A percentile compares a stretch with the other conserved stretches of the same genome.
Evolutionary conservation across 2,329 filamentous ascomycete species (phyloP).

Genomic region (Beauveria scarabaeidicola): DNA sequence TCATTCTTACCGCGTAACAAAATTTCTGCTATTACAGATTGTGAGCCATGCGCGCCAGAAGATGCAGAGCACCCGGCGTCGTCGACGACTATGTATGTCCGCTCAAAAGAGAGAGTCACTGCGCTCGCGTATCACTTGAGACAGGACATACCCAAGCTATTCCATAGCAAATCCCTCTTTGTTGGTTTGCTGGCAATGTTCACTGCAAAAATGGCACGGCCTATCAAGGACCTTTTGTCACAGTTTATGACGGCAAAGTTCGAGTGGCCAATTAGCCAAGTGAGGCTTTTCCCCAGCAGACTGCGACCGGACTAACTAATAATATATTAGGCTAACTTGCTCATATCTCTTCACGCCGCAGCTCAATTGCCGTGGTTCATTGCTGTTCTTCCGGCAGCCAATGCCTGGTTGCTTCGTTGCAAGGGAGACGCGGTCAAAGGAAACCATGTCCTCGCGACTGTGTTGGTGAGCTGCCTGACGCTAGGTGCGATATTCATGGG

Average conservation of each 20-base stretch:
- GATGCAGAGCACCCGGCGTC: neutral
- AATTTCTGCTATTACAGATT: neutral
- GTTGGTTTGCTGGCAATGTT: neutral
- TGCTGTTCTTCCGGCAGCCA: neutral
- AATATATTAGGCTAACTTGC: neutral
- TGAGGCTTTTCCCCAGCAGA: neutral
- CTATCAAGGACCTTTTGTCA: neutral
- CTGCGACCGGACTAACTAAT: neutral
- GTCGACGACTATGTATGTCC: neutral
- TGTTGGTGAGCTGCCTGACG: neutral
- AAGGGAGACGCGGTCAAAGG: neutral
- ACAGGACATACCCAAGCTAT: neutral
- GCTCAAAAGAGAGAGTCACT: neutral
- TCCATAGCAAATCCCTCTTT: neutral
- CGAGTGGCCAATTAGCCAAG: constrained; percentile 4
- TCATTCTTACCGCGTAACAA: neutral
- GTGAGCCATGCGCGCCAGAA: neutral
- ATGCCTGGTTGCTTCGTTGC: neutral
- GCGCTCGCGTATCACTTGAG: neutral
- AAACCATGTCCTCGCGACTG: neutral
- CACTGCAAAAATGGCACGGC: neutral
- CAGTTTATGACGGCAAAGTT: constrained; percentile 6
- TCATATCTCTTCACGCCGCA: neutral
- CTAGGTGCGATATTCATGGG: neutral
- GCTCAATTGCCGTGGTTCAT: constrained; percentile 1